Base-by-base conservation (phyloP, 2,329 filamentous ascomycete genomes). In the Aspergillus ruber region DNA sequence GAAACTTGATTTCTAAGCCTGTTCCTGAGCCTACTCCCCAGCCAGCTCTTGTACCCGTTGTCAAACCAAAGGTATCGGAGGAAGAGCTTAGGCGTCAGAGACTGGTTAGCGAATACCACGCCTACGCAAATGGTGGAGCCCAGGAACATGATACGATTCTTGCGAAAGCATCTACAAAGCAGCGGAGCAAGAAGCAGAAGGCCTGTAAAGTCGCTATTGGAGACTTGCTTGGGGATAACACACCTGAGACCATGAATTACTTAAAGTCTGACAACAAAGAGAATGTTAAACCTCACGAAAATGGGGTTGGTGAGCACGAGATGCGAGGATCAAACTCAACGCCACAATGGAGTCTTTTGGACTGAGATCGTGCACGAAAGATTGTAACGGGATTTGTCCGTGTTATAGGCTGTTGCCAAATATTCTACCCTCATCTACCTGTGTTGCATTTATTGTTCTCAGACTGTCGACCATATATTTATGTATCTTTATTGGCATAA, bases 351-450 rank as follows among this genome's bases (percentile, higher is more conserved):
- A 20, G 25, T 39, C 43, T 45, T 27, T 21, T 42, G 3, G 40
- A 42, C 40, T 42, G 20, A 41, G 9, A 49, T 36, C 7, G 25
- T 29, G 25, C 25, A 29, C 25, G 25, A 29, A 12, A 29, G 4
- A 29, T 29, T 29, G 25, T 74, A 25, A 78, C 64, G 3, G 84
- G 67, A 1, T 79, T 79, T 4, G 76, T 29, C 25, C 4, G 9
- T 5, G 25, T 27, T 29, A 29, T 29, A 29, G 25, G 15, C 35
- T 18, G 18, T 18, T 18, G 35, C n/a, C 7, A 38, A 17, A 18
- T 38, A 0, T 0, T 15, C 10, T 38, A 18, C 12, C n/a, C 18
- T 17, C 18, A 15, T 38, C 10, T 15, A 38, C 1, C 25, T 21
- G 13, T 12, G 9, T 21, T 42, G 18, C 39, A 42, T n/a, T 12